Base-by-base conservation (phyloP, 768 basidiomycete genomes). In the Bullera alba region DNA sequence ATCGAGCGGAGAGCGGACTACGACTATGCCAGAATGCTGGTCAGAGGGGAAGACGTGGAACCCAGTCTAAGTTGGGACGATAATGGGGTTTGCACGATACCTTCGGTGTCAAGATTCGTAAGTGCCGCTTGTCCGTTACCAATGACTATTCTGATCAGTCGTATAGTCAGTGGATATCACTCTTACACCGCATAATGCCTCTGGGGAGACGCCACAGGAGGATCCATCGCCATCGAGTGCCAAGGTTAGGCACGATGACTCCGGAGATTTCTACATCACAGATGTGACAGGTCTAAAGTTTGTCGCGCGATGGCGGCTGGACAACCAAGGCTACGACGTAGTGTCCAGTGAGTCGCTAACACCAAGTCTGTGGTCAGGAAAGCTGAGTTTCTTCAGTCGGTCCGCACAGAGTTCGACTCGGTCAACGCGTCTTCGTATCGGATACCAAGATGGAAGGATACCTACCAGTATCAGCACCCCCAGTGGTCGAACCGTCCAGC, bases 321-420 rank as follows among this genome's bases (percentile, higher is more conserved):
- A 92, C 60, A 83, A 84, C 12, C 83, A 78, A 58, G 90, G 90
- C 6, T 93, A 89, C 60, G 87, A 93, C 60, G 78, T 96, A 46
- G 79, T 84, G 28, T 87, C 82, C 75, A 75, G 91, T 91, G 60
- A 54, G 56, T 55, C 5, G n/a, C n/a, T n/a, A n/a, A n/a, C n/a
- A n/a, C n/a, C n/a, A n/a, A n/a, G n/a, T n/a, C n/a, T n/a, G n/a
- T n/a, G n/a, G n/a, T n/a, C n/a, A n/a, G n/a, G n/a, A n/a, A n/a
- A 32, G 14, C 2, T 50, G 2, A 29, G 14, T 35, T 49, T 39
- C 42, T 2, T 10, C 51, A 91, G 87, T 92, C 61, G 89, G 87
- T 0, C 87, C 85, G 47, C 83, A 88, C 61, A 75, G 81, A 30
- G 83, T 92, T 35, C 79, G 82, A 41, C 80, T 83, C 0, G 90